These are phyloP conservation scores for Ascodesmis nigricans DNA, from an alignment of 495 filamentous ascomycete genomes.

Conservation along the genomic window DNA sequence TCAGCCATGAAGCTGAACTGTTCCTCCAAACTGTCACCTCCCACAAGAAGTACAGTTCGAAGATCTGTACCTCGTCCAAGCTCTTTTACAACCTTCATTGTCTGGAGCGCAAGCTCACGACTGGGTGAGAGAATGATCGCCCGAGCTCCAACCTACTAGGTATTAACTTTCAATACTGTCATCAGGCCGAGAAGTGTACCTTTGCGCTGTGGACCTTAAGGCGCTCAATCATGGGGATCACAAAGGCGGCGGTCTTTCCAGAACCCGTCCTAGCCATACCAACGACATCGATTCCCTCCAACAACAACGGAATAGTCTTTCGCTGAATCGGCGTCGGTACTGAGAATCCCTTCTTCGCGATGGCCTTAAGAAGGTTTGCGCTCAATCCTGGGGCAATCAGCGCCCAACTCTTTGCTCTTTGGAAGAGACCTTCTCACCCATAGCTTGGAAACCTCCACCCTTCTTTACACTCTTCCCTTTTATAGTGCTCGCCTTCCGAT, in stretches of 20 bases:
- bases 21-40: constrained; percentile 87
- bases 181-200: constrained; percentile 3
- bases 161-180: not conserved
- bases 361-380: constrained; percentile 60
- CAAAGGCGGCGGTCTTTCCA: constrained; percentile 92
- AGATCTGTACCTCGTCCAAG: constrained; percentile 76
- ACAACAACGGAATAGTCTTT: constrained; percentile 77
- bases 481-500: constrained; percentile 57
- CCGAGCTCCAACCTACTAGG: constrained; percentile 43
- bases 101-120: constrained; percentile 81
- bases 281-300: constrained; percentile 79
- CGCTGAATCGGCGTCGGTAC: constrained; percentile 94
- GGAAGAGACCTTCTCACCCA: too few relatives aligned
- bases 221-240: constrained; percentile 92
- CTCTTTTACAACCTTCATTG: constrained; percentile 87
- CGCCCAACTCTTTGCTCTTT: not conserved
- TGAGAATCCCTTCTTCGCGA: constrained; percentile 77
- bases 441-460: constrained; percentile 74
- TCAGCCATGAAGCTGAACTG: constrained; percentile 82
- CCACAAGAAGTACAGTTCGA: constrained; percentile 68
- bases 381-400: constrained; percentile 35
- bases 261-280: constrained; percentile 95
- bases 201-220: constrained; percentile 70
- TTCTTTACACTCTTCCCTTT: constrained; percentile 77
- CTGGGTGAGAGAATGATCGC: constrained; percentile 78